phyloP scores from a whole-genome alignment of 306 rosid genomes.

The Cicer bijugum region DNA sequence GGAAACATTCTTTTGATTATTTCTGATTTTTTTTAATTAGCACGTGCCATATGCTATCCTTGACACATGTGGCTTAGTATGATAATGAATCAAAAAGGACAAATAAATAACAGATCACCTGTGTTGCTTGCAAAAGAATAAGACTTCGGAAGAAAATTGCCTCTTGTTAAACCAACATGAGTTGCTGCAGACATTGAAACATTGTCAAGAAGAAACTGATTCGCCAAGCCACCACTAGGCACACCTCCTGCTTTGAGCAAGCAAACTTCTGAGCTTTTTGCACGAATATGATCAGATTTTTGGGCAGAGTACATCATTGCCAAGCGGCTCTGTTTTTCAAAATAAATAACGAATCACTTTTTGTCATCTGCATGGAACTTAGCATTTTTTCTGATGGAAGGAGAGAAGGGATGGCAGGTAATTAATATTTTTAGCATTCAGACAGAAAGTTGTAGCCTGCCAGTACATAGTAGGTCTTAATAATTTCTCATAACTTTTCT shows the following conservation, averaged over 20 bases:
- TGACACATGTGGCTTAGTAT: conserved; percentile 32
- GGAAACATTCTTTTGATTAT: conserved; percentile 12
- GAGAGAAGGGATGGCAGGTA: conserved; percentile 4
- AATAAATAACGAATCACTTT: conserved; percentile 42
- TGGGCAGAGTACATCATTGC: conserved; percentile 49
- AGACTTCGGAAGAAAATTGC: conserved; percentile 63
- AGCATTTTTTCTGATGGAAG: neutral
- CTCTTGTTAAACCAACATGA: conserved; percentile 65
- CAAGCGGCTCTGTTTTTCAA: conserved; percentile 56
- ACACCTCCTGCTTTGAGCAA: conserved; percentile 52
- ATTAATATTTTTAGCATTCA: conserved; percentile 30
- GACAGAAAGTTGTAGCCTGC: conserved; percentile 29
- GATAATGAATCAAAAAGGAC: conserved; percentile 29
- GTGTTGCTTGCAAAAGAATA: conserved; percentile 68
- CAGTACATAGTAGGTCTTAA: neutral
- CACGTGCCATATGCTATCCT: conserved; percentile 4
- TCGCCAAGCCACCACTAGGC: conserved; percentile 57
- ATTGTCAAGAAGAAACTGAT: conserved; percentile 67
- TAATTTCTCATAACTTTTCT: conserved; percentile 1
- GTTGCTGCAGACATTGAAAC: conserved; percentile 67
- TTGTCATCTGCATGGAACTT: conserved; percentile 38
- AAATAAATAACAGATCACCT: conserved; percentile 56
- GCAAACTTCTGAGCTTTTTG: conserved; percentile 62
- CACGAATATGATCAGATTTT: conserved; percentile 56
- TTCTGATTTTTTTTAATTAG: conserved; percentile 33